Conservation (phyloP, 805 yeast species). For the Lipomyces orientalis region DNA sequence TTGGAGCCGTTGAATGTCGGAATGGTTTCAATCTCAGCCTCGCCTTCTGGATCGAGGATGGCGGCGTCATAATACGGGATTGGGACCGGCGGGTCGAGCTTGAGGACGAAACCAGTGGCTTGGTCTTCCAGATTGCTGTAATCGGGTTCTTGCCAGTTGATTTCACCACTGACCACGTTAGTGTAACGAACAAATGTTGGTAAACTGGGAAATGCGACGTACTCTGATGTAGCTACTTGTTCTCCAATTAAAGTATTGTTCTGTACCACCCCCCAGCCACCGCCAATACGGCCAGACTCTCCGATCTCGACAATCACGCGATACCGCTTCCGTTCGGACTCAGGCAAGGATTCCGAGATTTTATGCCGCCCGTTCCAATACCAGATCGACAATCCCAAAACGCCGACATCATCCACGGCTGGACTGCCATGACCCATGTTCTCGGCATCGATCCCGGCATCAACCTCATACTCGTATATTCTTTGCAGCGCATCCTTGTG, state of each 20-base stretch:
- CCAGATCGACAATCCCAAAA: constrained; percentile 46
- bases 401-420: constrained; percentile 42
- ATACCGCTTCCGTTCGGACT: constrained; percentile 5
- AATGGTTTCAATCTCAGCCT: constrained; percentile 12
- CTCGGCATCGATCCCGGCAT: constrained; percentile 16
- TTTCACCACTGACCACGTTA: constrained; percentile 13
- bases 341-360: constrained; percentile 7
- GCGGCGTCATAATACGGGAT: constrained; percentile 33
- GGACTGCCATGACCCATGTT: constrained; percentile 43
- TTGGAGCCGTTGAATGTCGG: constrained; percentile 8
- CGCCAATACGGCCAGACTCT: constrained; percentile 12
- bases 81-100: constrained; percentile 47
- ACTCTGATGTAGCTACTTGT: constrained; percentile 12
- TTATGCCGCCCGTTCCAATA: constrained; percentile 40
- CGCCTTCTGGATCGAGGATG: constrained; percentile 29
- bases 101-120: constrained; percentile 43
- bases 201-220: background rate
- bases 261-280: constrained; percentile 33
- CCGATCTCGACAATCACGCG: constrained; percentile 27
- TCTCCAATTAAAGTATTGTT: constrained; percentile 26
- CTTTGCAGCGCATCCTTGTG: constrained; percentile 41
- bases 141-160: constrained; percentile 32
- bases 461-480: constrained; percentile 18
- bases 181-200: background rate
- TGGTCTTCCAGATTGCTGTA: constrained; percentile 39